phyloP scores from a whole-genome alignment of 306 rosid species.

The Vigna reflexopilosa region DNA sequence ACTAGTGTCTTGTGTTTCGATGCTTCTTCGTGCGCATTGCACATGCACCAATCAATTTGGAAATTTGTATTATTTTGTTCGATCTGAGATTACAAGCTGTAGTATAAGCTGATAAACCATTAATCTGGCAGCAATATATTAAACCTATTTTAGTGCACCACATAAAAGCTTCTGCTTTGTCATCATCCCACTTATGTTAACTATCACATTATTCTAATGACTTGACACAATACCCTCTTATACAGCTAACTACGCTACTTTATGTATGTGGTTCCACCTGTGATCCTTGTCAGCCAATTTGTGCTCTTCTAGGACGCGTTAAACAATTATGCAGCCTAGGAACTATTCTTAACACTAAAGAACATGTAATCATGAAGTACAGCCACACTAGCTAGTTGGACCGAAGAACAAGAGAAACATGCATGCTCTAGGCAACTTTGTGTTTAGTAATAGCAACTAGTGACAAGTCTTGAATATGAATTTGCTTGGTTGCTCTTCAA shows the following conservation, averaged over 20 bases:
- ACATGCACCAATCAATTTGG: slow-evolving; percentile 49
- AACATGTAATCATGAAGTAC: slow-evolving; percentile 53
- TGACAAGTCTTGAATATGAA: slow-evolving; percentile 27
- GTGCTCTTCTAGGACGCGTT: slow-evolving; percentile 48
- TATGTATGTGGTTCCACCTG: slow-evolving; percentile 45
- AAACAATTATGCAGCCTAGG: slow-evolving; percentile 47
- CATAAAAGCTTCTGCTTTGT: slow-evolving; percentile 40
- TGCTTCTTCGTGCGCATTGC: slow-evolving; percentile 46
- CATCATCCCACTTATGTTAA: slow-evolving; percentile 44
- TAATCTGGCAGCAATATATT: slow-evolving; percentile 29
- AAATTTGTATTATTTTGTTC: slow-evolving; percentile 45
- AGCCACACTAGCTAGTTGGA: slow-evolving; percentile 50
- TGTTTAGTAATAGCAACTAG: slow-evolving; percentile 53
- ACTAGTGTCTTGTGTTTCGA: slow-evolving; percentile 30
- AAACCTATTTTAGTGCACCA: slow-evolving; percentile 25
- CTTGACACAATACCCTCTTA: slow-evolving; percentile 36
- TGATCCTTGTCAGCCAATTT: slow-evolving; percentile 48
- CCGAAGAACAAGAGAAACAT: slow-evolving; percentile 57
- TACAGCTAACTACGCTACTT: slow-evolving; percentile 48
- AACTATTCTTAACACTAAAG: slow-evolving; percentile 46
- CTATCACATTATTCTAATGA: slow-evolving; percentile 37
- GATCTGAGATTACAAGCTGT: slow-evolving; percentile 49
- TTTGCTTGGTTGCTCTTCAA: slow-evolving; percentile 38
- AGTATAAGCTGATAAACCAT: slow-evolving; percentile 33
- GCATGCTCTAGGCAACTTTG: slow-evolving; percentile 55